A percentile compares a stretch with the other conserved stretches of the same genome.
Evolutionary conservation across 805 yeast genomes (phyloP).

Genomic region (Ogataea ramenticola): DNA sequence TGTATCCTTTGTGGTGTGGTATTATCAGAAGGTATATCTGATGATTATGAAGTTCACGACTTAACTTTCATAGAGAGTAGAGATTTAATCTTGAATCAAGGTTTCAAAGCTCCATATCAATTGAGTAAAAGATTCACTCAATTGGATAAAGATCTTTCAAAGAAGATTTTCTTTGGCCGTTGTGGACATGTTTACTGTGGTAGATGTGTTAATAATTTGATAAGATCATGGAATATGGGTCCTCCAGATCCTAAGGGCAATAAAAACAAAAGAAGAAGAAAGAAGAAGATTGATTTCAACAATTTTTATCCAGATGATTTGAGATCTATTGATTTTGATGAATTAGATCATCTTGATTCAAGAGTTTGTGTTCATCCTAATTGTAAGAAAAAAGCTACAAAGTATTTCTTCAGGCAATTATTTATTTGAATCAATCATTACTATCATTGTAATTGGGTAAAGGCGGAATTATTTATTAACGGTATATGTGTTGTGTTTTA

Average conservation of each 20-base stretch:
- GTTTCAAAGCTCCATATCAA: slow-evolving; percentile 57
- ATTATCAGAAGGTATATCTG: slow-evolving; percentile 70
- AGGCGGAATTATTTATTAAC: no score
- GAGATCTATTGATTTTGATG: slow-evolving; percentile 24
- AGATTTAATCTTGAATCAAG: slow-evolving; percentile 20
- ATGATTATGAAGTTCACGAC: slow-evolving; percentile 28
- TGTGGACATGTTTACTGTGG: slow-evolving; percentile 92
- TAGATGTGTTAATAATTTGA: slow-evolving; percentile 66
- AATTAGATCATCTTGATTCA: slow-evolving; percentile 47
- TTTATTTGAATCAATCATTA: slow-evolving; percentile 25
- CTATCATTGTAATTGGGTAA: neutral
- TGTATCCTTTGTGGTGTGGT: slow-evolving; percentile 68
- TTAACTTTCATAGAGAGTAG: slow-evolving; percentile 16
- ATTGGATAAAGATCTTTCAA: slow-evolving; percentile 54
- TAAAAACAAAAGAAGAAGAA: slow-evolving; percentile 12
- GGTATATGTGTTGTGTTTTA: no score
- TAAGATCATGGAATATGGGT: slow-evolving; percentile 19
- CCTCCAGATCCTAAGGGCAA: slow-evolving; percentile 8
- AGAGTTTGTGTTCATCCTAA: slow-evolving; percentile 46
- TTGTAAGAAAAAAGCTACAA: slow-evolving; percentile 39
- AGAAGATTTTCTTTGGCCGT: slow-evolving; percentile 52
- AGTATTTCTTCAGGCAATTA: slow-evolving; percentile 48
- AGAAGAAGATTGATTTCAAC: slow-evolving; percentile 9
- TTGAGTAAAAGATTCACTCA: slow-evolving; percentile 41
- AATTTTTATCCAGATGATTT: slow-evolving; percentile 5